Evolutionary conservation across 2,329 filamentous ascomycete genomes (phyloP), one percentile per base, ranked within the genome.

Genomic region (Massarina eburnea): DNA sequence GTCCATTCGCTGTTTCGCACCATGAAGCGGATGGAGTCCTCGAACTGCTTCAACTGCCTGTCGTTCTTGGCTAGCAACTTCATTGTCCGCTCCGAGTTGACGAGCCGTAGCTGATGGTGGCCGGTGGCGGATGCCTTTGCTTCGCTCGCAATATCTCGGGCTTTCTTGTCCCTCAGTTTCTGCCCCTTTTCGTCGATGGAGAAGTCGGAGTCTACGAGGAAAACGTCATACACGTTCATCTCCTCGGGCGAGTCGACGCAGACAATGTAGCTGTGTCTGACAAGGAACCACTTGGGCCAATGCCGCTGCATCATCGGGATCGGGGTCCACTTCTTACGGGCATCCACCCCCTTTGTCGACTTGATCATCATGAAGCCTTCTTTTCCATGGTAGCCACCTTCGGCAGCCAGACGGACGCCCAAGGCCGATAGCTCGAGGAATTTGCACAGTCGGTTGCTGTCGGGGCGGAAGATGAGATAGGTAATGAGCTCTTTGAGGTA

Each of bases 211-310:
- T 99, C 94, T 20, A 97, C 89, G n/a, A 99, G 79, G 69, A 96
- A 97, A 18, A 99, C 94, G 71, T 99, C 95, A 67, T 96, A 96
- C 26, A 97, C 95, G 62, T 96, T 92, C 88, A 97, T 95, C 59
- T 95, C 95, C 68, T 97, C 92, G 0, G 94, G 94, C 0, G 94
- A 96, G 66, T 97, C 92, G n/a, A 97, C 91, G 58, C 92, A 96
- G 35, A 96, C 92, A 48, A 99, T 86, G 64, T 99, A 99, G 73
- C 91, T 97, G 71, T 97, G 91, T 41, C 94, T 81, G n/a, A 99
- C 91, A 17, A 97, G 77, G 67, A 99, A 99, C 94, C 94, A 99
- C 69, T 96, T 96, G 15, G 91, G 89, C 49, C 84, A 87, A 71
- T 96, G 91, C 10, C 91, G 83, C 41, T 84, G 83, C 63, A 91